phyloP scores from a whole-genome alignment of 148 eudicot species.

The Spergularia bocconei region DNA sequence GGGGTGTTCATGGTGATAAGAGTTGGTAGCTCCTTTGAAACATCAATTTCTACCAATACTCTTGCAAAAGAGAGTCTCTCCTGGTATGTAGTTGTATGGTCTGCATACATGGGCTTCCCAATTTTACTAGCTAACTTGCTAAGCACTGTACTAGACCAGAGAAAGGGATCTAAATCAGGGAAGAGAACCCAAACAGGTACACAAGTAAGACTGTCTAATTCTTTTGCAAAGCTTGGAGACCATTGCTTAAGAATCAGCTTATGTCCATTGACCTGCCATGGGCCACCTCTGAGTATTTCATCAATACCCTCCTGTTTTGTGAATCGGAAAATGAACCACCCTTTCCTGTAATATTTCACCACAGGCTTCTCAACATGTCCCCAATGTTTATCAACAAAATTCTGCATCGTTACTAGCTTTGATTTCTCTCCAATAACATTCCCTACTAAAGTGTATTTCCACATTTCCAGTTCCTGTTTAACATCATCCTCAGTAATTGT shows the following conservation, averaged over 20 bases:
- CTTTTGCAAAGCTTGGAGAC: not conserved
- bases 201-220: not conserved
- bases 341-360: too few species aligned
- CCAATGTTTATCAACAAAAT: too few species aligned
- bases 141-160: not conserved
- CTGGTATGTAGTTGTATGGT: not conserved
- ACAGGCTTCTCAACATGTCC: too few species aligned
- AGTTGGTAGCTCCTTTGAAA: not conserved
- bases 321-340: too few species aligned
- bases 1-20: too few species aligned
- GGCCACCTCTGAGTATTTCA: not conserved
- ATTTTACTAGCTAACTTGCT: not conserved
- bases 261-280: not conserved
- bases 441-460: too few species aligned
- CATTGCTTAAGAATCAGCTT: not conserved
- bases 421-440: too few species aligned
- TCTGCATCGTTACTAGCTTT: too few species aligned
- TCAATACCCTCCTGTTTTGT: too few species aligned
- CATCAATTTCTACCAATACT: not conserved
- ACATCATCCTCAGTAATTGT: too few species aligned
- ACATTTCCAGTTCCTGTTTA: too few species aligned
- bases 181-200: not conserved
- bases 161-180: not conserved
- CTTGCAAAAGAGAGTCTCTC: not conserved
- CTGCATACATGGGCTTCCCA: not conserved